Conservation (phyloP, 305 asterid species). For the Solanum hybrid region DNA sequence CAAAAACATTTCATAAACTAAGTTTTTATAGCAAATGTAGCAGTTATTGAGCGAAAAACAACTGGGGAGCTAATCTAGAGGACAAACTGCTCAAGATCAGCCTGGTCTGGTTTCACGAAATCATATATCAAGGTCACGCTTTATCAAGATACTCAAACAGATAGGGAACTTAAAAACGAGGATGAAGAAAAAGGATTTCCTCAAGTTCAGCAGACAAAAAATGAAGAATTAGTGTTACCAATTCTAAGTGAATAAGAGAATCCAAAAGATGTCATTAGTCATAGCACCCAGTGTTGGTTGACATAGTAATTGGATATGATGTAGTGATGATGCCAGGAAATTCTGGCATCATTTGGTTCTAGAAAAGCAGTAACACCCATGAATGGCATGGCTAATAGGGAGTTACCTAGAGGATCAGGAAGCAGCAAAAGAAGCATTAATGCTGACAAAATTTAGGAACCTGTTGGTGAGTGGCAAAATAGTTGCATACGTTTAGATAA, state of each 20-base stretch:
- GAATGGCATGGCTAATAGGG: not conserved
- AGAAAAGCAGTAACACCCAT: not conserved
- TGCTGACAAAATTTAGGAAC: not conserved
- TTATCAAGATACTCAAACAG: not conserved
- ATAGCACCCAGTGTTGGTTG: not conserved
- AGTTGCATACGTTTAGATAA: not conserved
- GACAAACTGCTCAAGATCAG: not conserved
- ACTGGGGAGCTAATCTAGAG: not conserved
- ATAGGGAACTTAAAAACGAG: not conserved
- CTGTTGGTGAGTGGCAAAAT: not conserved
- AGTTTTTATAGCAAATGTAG: not conserved
- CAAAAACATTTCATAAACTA: not conserved
- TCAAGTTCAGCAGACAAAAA: not conserved
- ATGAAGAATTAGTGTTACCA: not conserved
- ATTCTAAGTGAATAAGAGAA: not conserved
- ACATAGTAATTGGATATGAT: not conserved
- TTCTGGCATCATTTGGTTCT: not conserved
- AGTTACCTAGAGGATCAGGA: not conserved
- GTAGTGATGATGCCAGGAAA: not conserved
- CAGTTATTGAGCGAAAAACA: not conserved
- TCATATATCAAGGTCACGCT: not conserved
- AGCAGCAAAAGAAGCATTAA: not conserved
- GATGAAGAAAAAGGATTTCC: not conserved
- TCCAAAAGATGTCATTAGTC: not conserved
- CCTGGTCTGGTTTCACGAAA: not conserved